A percentile compares a stretch with the other conserved stretches of the same genome.
Evolutionary conservation across 2,329 filamentous ascomycete genomes (phyloP).

Genomic region (Aspergillus texensis): DNA sequence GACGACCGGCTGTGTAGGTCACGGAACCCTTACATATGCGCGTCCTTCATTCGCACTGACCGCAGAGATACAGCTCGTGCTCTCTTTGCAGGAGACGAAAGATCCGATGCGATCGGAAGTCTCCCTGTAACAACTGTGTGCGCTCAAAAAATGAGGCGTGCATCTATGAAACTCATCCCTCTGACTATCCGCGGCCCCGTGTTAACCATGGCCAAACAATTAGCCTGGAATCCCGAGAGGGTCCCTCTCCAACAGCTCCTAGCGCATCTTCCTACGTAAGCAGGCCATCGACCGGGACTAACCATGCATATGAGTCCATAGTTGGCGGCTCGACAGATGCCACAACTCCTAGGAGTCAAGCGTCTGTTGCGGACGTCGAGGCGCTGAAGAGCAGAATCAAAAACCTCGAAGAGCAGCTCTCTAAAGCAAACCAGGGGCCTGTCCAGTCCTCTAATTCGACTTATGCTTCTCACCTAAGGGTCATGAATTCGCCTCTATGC

Average conservation of each 20-base stretch:
- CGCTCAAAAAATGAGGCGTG: slow-evolving; percentile 38
- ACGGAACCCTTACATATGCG: not conserved
- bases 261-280: slow-evolving; percentile 7
- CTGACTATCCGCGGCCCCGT: slow-evolving; percentile 10
- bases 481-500: slow-evolving; percentile 40
- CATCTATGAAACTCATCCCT: slow-evolving; percentile 16
- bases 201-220: slow-evolving; percentile 7
- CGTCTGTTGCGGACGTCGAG: slow-evolving; percentile 37
- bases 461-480: slow-evolving; percentile 39
- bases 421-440: slow-evolving; percentile 26
- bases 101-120: slow-evolving; percentile 62
- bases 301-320: slow-evolving; percentile 12
- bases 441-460: slow-evolving; percentile 17
- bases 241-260: not conserved
- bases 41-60: slow-evolving; percentile 13
- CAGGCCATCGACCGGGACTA: slow-evolving; percentile 12
- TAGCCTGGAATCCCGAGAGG: not conserved
- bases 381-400: slow-evolving; percentile 44
- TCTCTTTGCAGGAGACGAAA: slow-evolving; percentile 63
- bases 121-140: slow-evolving; percentile 63
- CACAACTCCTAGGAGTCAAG: slow-evolving; percentile 27
- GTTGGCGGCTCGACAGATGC: slow-evolving; percentile 16
- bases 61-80: slow-evolving; percentile 50
- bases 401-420: slow-evolving; percentile 50
- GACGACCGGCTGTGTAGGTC: slow-evolving; percentile 50